Evolutionary conservation across 129 eudicot species (phyloP).

Genomic region (Lactuca sativa): DNA sequence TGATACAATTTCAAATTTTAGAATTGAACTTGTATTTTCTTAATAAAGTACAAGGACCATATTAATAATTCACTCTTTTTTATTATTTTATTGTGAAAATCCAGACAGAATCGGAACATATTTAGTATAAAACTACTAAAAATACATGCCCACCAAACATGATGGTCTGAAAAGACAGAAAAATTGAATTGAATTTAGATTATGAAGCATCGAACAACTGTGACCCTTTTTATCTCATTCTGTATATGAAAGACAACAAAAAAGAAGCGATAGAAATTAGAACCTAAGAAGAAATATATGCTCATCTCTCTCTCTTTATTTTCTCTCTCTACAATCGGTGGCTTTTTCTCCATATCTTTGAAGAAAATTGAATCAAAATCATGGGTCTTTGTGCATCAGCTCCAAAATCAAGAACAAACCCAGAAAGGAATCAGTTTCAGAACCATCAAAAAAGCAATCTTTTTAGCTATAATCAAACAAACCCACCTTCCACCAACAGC

Average conservation of each 20-base stretch:
- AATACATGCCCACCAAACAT: constrained; percentile 28
- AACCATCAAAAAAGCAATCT: constrained; percentile 25
- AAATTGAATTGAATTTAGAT: constrained; percentile 27
- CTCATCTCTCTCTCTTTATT: constrained; percentile 25
- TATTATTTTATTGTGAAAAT: not conserved
- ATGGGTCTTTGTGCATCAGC: constrained; percentile 75
- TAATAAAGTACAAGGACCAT: too few relatives aligned
- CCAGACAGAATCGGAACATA: not conserved
- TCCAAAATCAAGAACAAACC: constrained; percentile 43
- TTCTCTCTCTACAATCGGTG: constrained; percentile 13
- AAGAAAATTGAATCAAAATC: constrained; percentile 16
- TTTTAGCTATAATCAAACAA: constrained; percentile 20
- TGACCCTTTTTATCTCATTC: constrained; percentile 33
- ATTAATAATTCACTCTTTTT: too few relatives aligned
- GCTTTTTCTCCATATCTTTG: not conserved
- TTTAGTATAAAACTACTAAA: not conserved
- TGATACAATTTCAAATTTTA: too few relatives aligned
- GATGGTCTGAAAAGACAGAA: constrained; percentile 29
- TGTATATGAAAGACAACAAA: constrained; percentile 26
- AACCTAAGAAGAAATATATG: constrained; percentile 29
- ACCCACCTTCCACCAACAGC: constrained; percentile 30
- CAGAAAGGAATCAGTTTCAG: constrained; percentile 40
- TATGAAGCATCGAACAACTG: constrained; percentile 38
- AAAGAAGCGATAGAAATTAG: constrained; percentile 34
- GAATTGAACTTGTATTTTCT: too few relatives aligned